Evolutionary conservation across 805 yeast species (phyloP), one percentile per base, ranked within the genome.

Genomic region (Kuraishia hungarica): DNA sequence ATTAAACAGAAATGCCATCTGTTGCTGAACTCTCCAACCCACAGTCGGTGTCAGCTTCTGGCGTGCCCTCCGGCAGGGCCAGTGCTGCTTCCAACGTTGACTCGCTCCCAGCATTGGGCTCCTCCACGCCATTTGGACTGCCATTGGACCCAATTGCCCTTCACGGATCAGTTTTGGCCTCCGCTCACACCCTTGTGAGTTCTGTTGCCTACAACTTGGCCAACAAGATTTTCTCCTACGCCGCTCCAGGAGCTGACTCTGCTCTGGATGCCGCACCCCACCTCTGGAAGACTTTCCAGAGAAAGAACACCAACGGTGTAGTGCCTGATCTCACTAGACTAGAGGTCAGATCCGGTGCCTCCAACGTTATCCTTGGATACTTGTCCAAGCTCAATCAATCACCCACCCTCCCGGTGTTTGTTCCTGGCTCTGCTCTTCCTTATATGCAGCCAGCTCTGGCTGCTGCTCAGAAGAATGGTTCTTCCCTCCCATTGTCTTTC

Each of bases 281-380:
- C 58, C 68, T 77, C 53, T 90, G 96, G 96, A 66, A 76, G 50
- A 67, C 72, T 51, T 68, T 75, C 52, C 74, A 74, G 64, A 77
- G 80, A 63, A 64, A 67, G 47, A 86, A 86, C 65, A 73, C 81
- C 15, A 64, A 69, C 51, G 84, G 83, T 23, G 70, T 67, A n/a
- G 81, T 84, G 54, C 94, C 96, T 26, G 74, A 75, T 54, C 69
- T 86, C 61, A 75, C 82, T 64, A 72, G 79, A 59, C 69, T 86
- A 56, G 90, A 91, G 64, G 80, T 89, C 55, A 83, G 96, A 67
- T 74, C 86, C 1, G 97, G 97, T 62, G 94, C 97, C 35, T 89
- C 93, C 51, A 78, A 83, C 58, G 80, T 88, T 26, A 78, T 93
- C 51, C 73, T 88, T 53, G 97, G 97, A 46, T 92, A 84, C 71